A percentile compares a stretch with the other conserved stretches of the same genome.
phyloP scores from a whole-genome alignment of 2,329 filamentous ascomycete species.

The Arthrocladium fulminans region DNA sequence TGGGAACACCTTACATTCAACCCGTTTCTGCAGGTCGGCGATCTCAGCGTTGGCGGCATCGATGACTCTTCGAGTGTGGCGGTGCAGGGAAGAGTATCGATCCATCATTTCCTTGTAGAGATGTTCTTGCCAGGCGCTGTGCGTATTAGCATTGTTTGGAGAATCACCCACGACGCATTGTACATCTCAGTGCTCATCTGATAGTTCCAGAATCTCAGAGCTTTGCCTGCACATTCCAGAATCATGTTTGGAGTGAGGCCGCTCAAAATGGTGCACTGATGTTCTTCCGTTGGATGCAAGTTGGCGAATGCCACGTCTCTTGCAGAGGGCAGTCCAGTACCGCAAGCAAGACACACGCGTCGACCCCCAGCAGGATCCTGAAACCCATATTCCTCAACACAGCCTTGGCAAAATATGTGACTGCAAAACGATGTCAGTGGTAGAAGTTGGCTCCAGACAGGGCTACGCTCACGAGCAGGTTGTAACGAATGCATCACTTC shows the following conservation, averaged over 20 bases:
- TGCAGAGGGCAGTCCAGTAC: conserved; percentile 55
- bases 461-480: conserved; percentile 62
- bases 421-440: conserved; percentile 35
- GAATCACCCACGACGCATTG: conserved; percentile 1
- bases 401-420: conserved; percentile 76
- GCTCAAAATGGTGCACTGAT: conserved; percentile 77
- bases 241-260: conserved; percentile 72
- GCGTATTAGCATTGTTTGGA: not conserved
- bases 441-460: not conserved
- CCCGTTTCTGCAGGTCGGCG: conserved; percentile 53
- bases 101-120: conserved; percentile 62
- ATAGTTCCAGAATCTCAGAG: conserved; percentile 76
- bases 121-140: conserved; percentile 67
- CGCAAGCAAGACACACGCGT: conserved; percentile 67
- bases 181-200: conserved; percentile 78
- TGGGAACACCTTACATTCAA: conserved; percentile 43
- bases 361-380: conserved; percentile 44
- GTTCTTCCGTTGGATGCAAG: conserved; percentile 74
- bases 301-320: conserved; percentile 66
- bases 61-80: conserved; percentile 63
- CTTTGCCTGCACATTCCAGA: conserved; percentile 76
- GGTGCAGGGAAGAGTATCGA: conserved; percentile 57
- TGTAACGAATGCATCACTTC: conserved; percentile 68
- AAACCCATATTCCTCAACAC: conserved; percentile 59
- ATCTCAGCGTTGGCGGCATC: conserved; percentile 69